Evolutionary conservation across 2,329 filamentous ascomycete genomes (phyloP), one percentile per base, ranked within the genome.

Genomic region (Calonectria leucothoes): DNA sequence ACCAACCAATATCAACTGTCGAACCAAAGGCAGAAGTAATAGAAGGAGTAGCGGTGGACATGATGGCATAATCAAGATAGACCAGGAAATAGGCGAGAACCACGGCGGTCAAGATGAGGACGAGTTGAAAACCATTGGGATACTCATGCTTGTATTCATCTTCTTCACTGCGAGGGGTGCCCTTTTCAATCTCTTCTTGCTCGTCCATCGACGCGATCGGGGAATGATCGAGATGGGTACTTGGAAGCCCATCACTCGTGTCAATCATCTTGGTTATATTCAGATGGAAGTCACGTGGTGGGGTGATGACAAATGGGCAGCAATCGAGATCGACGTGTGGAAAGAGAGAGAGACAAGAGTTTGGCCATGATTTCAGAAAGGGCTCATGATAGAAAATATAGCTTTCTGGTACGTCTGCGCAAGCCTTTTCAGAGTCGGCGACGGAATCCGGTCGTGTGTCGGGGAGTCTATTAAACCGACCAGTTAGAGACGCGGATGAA

Each of bases 1-100:
- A 90, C 89, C 89, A 91, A 25, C 88, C 88, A 8, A 90, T 85
- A 75, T 91, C 88, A 14, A 52, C 49, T 29, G 31, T 31, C 2
- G 49, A 52, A 27, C 31, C 49, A 29, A 52, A 52, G 25, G 49
- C 49, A 8, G 49, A 29, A 6, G 49, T 52, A 7, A 52, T 52
- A 25, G 49, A 52, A 31, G 49, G 49, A 31, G 49, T 52, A 10
- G 49, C 49, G 1, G 49, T 52, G 20, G 49, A 52, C 49, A 52
- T 52, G 25, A 52, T 52, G 25, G 49, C 49, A 10, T 17, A 15
- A 29, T 52, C 49, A 6, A 52, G 49, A 29, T 29, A 52, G 49
- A 52, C 49, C 7, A 52, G 23, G 12, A 52, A 52, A 27, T 52
- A 52, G 12, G 49, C 49, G 14, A 52, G 23, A 6, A 52, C 25